phyloP scores from a whole-genome alignment of 129 eudicot species.

The Scalesia atractyloides region DNA sequence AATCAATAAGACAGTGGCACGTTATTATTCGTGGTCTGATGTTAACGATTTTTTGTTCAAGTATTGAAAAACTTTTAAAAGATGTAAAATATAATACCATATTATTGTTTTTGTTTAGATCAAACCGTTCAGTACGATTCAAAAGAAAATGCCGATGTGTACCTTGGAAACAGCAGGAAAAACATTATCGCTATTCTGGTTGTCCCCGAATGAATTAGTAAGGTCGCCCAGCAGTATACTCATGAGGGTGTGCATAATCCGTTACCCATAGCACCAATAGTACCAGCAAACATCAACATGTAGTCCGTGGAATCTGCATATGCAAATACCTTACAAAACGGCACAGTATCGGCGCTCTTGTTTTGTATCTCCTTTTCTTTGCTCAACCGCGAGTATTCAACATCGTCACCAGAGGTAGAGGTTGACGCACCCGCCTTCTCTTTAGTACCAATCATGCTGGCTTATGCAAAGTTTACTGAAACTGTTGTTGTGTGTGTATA shows the following conservation, averaged over 20 bases:
- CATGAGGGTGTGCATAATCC: constrained; percentile 57
- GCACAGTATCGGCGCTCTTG: neutral
- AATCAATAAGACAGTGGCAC: neutral
- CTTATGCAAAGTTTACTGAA: no score
- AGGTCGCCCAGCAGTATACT: constrained; percentile 47
- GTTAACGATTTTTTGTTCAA: no score
- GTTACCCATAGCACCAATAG: constrained; percentile 45
- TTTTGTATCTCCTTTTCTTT: neutral
- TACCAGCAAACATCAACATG: constrained; percentile 48
- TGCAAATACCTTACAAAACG: constrained; percentile 5
- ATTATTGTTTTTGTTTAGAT: no score
- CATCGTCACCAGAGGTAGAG: neutral
- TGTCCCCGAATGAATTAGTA: constrained; percentile 48
- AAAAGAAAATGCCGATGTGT: neutral
- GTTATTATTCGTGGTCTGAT: neutral
- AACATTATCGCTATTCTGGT: constrained; percentile 30
- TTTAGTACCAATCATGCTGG: no score
- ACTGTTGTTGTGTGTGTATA: no score
- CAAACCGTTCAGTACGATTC: no score
- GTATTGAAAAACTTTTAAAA: no score
- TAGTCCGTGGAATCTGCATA: neutral
- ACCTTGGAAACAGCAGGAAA: constrained; percentile 46
- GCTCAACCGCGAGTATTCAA: neutral
- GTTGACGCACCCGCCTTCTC: no score
- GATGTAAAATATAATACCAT: no score